Evolutionary conservation across 345 rosid genomes (phyloP), one percentile per base, ranked within the genome.

Genomic region (Melaleuca quinquenervia): DNA sequence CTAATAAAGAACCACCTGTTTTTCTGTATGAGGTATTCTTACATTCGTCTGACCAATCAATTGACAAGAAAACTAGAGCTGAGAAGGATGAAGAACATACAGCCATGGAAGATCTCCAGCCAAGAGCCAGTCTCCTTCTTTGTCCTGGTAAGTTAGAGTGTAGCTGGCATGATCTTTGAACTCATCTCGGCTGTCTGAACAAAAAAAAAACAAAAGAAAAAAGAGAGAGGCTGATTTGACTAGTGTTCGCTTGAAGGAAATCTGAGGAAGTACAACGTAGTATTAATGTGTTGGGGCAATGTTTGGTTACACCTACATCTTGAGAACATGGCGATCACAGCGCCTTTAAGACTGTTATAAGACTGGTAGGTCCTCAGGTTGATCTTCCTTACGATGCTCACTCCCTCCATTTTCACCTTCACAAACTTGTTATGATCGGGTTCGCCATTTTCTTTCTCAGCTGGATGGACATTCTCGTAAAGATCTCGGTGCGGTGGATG

Each of bases 351-450:
- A 3, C 92, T 82, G 52, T 90, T 90, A 55, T 91, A 91, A 52
- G 95, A 93, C 83, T 86, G 86, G 84, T 86, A 93, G 87, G 86
- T 90, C 84, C 86, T 91, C 20, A 94, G 82, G 87, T 95, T 88
- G 85, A 95, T 87, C 86, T 94, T 95, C 83, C 96, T 93, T 87
- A 92, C 84, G 84, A 95, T 94, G 54, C 92, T 90, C 27, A 90
- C 92, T 50, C 96, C 98, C 86, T 94, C 94, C 98, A 95, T 95
- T 91, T 94, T 93, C 86, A 95, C 96, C 87, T 95, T 94, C 20
- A 95, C 95, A 87, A 87, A 92, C 89, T 62, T 90, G 83, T 70
- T 32, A 5, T 70, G 78, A 36, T 10, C 13, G 26, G 95, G 86
- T 78, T 90, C 85, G 16, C 82, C 54, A 56, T 53, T 55, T 58